These are phyloP conservation scores for Kwoniella europaea DNA, from an alignment of 768 basidiomycete genomes.

Conservation along the genomic window DNA sequence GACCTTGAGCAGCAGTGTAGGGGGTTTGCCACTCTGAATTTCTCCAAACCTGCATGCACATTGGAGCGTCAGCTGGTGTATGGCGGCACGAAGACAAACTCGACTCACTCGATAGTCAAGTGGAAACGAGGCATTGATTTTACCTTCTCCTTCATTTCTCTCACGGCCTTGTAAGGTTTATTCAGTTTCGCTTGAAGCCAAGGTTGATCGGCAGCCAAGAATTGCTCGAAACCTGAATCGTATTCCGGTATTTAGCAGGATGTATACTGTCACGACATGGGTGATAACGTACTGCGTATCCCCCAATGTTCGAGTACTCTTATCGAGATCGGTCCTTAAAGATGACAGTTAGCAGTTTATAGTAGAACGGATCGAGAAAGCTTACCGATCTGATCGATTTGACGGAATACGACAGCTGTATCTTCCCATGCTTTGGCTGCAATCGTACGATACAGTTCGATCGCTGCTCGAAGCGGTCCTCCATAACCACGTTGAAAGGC, in stretches of 20 bases:
- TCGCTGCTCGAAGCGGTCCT: conserved; percentile 69
- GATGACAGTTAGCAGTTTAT: no score
- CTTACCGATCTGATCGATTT: conserved; percentile 81
- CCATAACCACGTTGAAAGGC: conserved; percentile 71
- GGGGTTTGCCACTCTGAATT: neutral
- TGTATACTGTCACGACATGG: neutral
- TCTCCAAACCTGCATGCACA: conserved; percentile 53
- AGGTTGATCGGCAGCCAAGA: conserved; percentile 27
- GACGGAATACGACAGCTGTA: conserved; percentile 77
- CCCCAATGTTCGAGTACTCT: conserved; percentile 78
- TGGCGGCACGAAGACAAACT: no score
- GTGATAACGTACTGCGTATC: conserved; percentile 58
- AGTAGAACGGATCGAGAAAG: neutral
- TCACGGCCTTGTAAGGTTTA: neutral
- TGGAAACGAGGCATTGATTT: conserved; percentile 4
- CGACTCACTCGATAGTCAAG: conserved; percentile 8
- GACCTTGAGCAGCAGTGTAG: neutral
- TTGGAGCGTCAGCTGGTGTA: no score
- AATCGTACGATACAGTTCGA: conserved; percentile 80
- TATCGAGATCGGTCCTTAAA: conserved; percentile 36
- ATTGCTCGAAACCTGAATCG: conserved; percentile 35
- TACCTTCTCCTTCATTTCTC: conserved; percentile 4
- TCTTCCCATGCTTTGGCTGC: conserved; percentile 92
- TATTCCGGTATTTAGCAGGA: no score
- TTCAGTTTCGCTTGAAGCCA: conserved; percentile 3